Base-by-base conservation (phyloP, 176 grass and related monocot genomes). In the Canna indica region DNA sequence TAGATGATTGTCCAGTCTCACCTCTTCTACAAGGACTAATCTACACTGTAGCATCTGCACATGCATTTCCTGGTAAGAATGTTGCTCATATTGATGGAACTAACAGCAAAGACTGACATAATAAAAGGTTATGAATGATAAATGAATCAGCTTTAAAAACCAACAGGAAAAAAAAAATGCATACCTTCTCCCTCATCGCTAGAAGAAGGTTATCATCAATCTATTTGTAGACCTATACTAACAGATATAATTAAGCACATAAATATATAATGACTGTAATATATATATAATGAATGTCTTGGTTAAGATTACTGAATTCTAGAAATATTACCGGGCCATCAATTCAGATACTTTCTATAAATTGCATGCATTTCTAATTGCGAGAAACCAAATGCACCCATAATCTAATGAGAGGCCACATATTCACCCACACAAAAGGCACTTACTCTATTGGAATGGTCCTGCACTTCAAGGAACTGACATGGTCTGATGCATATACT, bases 401-500 rank as follows among this genome's bases (percentile, higher is more conserved):
- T n/a, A 27, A 15, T 45, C n/a, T 27, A 60, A 26, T 27, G 15
- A 60, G 26, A 31, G 0, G 10, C 27, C 17, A 38, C 33, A 36
- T n/a, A n/a, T 36, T 36, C n/a, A n/a, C n/a, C n/a, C 17, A 22
- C 9, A 18, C 33, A 11, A 29, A 77, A 47, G 45, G 35, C 39
- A 71, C 84, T 81, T 90, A 99, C 94, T 93, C 89, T 38, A 99
- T 92, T 10, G 86, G 90, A 54, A 89, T 99, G 79, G 94, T 90
- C 77, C 94, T 86, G 84, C 94, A 99, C 73, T 99, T 99, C 77
- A 99, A 85, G 59, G 89, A 93, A 77, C 94, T 99, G 80, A 99
- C 92, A 75, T 90, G 82, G 66, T 99, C 89, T 50, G 94, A 85
- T 28, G 89, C 89, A 90, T 97, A 97, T 81, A 97, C 94, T 69